These are phyloP conservation scores for Penicillium oxalicum DNA, from an alignment of 2,329 filamentous ascomycete species.

Conservation along the genomic window DNA sequence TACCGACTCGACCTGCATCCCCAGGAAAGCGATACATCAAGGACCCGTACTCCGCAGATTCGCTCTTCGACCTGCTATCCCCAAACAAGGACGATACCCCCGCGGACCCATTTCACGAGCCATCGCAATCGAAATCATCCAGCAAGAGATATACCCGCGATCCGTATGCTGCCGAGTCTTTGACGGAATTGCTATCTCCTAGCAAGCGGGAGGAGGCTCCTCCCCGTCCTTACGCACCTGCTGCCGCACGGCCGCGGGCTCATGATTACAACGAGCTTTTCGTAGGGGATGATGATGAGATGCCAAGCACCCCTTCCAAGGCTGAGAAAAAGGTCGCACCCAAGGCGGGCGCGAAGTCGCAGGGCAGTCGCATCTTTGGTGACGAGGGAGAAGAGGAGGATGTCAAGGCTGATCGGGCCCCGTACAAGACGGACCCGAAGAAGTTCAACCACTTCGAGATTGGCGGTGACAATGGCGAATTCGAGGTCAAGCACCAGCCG, in stretches of 20 bases:
- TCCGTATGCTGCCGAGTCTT: slow-evolving; percentile 42
- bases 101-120: slow-evolving; percentile 1
- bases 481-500: slow-evolving; percentile 23
- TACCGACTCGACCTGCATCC: slow-evolving; percentile 20
- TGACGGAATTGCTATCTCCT: slow-evolving; percentile 63
- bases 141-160: slow-evolving; percentile 32
- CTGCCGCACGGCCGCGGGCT: slow-evolving; percentile 64
- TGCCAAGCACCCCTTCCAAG: slow-evolving; percentile 24
- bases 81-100: slow-evolving; percentile 45
- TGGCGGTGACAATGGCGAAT: slow-evolving; percentile 26
- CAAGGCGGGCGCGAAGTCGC: slow-evolving; percentile 48
- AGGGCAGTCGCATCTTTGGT: slow-evolving; percentile 55
- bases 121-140: slow-evolving; percentile 16
- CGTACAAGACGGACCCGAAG: slow-evolving; percentile 61
- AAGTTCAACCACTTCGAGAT: slow-evolving; percentile 65
- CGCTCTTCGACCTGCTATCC: slow-evolving; percentile 67
- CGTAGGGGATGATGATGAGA: slow-evolving; percentile 40
- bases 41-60: slow-evolving; percentile 42
- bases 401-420: slow-evolving; percentile 1
- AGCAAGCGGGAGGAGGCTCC: slow-evolving; percentile 48
- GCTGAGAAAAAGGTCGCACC: slow-evolving; percentile 31
- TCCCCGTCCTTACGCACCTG: slow-evolving; percentile 55
- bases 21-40: slow-evolving; percentile 39
- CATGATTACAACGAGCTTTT: slow-evolving; percentile 67
- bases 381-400: neutral